A percentile compares a stretch with the other conserved stretches of the same genome.
phyloP scores from a whole-genome alignment of 768 basidiomycete genomes.

The Mycena filopes region DNA sequence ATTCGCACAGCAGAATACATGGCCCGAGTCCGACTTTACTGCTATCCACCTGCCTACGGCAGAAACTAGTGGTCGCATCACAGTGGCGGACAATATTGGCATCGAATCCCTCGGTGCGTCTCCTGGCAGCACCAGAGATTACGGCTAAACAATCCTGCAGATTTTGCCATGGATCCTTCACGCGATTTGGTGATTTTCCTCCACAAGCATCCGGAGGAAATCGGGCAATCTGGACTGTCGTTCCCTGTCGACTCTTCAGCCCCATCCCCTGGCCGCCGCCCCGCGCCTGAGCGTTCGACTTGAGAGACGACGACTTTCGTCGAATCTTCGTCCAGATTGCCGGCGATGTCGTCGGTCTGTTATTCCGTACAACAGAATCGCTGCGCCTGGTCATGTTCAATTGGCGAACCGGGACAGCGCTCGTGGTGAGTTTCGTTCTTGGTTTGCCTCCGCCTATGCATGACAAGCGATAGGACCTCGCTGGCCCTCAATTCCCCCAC shows the following conservation, averaged over 20 bases:
- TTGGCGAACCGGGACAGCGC: background rate
- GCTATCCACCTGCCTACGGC: slow-evolving; percentile 8
- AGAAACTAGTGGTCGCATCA: background rate
- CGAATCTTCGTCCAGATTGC: slow-evolving; percentile 2
- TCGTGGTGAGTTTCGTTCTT: background rate
- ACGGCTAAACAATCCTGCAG: background rate
- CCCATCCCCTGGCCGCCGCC: slow-evolving; percentile 3
- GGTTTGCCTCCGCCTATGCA: background rate
- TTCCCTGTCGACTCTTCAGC: slow-evolving; percentile 5
- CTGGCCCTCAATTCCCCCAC: background rate
- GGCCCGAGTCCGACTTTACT: slow-evolving; percentile 1
- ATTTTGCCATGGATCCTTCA: slow-evolving; percentile 21
- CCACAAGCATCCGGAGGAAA: background rate
- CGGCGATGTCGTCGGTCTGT: slow-evolving; percentile 9
- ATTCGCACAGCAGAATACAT: slow-evolving; percentile 4
- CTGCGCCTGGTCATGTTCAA: background rate
- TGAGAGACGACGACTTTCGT: background rate
- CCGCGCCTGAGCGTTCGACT: background rate
- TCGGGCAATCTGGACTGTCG: background rate
- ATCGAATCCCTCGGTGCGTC: background rate
- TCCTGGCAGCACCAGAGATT: background rate
- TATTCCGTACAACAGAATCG: background rate
- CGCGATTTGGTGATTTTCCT: slow-evolving; percentile 17
- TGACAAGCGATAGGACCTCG: background rate
- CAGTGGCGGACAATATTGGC: background rate